Conservation (phyloP, 495 filamentous ascomycete species). For the Xylaria sp. region DNA sequence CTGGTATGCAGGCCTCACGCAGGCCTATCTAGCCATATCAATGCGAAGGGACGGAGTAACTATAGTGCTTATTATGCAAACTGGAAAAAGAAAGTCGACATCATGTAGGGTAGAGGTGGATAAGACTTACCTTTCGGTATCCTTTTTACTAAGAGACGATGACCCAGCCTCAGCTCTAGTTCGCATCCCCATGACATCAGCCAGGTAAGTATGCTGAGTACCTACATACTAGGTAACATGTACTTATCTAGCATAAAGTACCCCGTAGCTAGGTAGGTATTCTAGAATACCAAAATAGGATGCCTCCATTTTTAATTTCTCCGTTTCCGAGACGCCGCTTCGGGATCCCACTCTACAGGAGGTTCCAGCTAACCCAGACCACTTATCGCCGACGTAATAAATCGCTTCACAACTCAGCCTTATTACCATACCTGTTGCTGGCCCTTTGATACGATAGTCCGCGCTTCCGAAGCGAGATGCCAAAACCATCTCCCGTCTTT, state of each 20-base stretch:
- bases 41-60: too few relatives aligned
- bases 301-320: not conserved
- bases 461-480: not conserved
- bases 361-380: too few relatives aligned
- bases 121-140: not conserved
- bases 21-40: too few relatives aligned
- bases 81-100: not conserved
- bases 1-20: too few relatives aligned
- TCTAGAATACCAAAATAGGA: not conserved
- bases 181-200: not conserved
- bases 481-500: not conserved
- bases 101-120: not conserved
- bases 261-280: not conserved
- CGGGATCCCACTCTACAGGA: not conserved
- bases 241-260: too few relatives aligned
- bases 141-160: not conserved
- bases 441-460: not conserved
- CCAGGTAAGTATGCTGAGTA: not conserved
- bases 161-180: not conserved
- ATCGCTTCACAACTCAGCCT: not conserved
- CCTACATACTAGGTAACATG: too few relatives aligned
- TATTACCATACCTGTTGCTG: not conserved
- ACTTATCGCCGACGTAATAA: too few relatives aligned
- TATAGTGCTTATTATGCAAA: not conserved
- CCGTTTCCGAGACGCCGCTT: not conserved